Conservation (phyloP, 2,329 filamentous ascomycete species). For the Fusarium keratoplasticum region DNA sequence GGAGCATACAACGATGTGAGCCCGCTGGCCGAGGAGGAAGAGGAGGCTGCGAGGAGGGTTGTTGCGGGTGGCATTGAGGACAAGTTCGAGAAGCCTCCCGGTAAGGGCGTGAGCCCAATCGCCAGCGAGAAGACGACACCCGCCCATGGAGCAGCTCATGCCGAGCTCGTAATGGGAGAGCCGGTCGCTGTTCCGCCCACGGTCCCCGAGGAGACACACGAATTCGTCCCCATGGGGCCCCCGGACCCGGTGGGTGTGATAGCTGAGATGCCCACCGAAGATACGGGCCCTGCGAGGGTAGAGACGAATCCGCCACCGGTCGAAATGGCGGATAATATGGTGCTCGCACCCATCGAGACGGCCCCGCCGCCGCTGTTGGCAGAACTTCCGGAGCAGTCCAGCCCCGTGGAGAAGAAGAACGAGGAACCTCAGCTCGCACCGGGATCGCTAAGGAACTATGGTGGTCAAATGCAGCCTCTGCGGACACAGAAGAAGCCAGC, state of each 20-base stretch:
- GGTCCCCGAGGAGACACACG: slow-evolving; percentile 32
- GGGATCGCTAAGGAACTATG: slow-evolving; percentile 22
- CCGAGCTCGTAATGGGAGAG: slow-evolving; percentile 16
- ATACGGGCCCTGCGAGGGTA: slow-evolving; percentile 53
- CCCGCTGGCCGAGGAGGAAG: slow-evolving; percentile 56
- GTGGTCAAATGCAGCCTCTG: slow-evolving; percentile 21
- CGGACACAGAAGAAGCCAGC: slow-evolving; percentile 13
- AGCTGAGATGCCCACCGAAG: slow-evolving; percentile 60
- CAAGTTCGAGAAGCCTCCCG: slow-evolving; percentile 22
- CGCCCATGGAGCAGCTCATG: slow-evolving; percentile 29
- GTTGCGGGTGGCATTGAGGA: slow-evolving; percentile 39
- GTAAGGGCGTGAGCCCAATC: slow-evolving; percentile 46
- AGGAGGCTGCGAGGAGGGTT: slow-evolving; percentile 46
- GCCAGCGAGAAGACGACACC: slow-evolving; percentile 48
- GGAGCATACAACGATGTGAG: slow-evolving; percentile 60
- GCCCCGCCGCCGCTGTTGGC: slow-evolving; percentile 41
- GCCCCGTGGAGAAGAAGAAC: slow-evolving; percentile 44
- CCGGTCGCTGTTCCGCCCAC: slow-evolving; percentile 34
- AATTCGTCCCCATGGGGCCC: slow-evolving; percentile 47
- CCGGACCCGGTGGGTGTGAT: slow-evolving; percentile 58
- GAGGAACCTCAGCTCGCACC: slow-evolving; percentile 30
- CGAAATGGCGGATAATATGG: slow-evolving; percentile 56
- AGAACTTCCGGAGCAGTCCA: slow-evolving; percentile 54
- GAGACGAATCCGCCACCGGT: slow-evolving; percentile 59
- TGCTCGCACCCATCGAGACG: slow-evolving; percentile 52